These are phyloP conservation scores for Lachnellula suecica DNA, from an alignment of 2,329 filamentous ascomycete genomes.

Conservation along the genomic window DNA sequence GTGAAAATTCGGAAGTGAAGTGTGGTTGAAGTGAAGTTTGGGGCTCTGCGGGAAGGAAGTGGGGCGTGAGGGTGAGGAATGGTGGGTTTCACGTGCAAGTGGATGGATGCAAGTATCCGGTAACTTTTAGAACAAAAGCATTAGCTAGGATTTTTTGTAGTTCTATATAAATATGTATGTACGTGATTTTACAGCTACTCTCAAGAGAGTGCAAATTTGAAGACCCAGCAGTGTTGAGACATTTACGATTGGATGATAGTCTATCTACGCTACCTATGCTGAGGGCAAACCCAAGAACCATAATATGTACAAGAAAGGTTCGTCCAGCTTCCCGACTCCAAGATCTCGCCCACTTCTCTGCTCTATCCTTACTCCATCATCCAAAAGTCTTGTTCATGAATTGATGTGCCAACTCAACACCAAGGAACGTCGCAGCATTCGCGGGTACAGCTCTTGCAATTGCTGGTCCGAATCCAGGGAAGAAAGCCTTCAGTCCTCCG, in stretches of 20 bases:
- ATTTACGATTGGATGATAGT: background rate
- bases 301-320: background rate
- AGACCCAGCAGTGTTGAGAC: background rate
- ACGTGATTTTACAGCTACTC: too few species aligned
- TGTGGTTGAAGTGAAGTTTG: background rate
- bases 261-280: constrained; percentile 1
- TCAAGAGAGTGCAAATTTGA: background rate
- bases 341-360: background rate
- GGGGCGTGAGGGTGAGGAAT: too few species aligned
- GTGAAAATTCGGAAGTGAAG: background rate
- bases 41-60: too few species aligned
- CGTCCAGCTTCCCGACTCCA: background rate
- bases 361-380: constrained; percentile 27
- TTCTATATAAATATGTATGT: too few species aligned
- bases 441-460: constrained; percentile 91
- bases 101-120: too few species aligned
- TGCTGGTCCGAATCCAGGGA: constrained; percentile 93
- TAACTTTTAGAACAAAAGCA: too few species aligned
- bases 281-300: background rate
- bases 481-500: constrained; percentile 89
- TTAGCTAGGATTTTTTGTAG: too few species aligned
- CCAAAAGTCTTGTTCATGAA: constrained; percentile 76
- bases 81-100: background rate
- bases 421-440: constrained; percentile 92
- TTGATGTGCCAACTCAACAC: constrained; percentile 80